Base-by-base conservation (phyloP, 2,329 filamentous ascomycete species). In the Helotiales sp. region DNA sequence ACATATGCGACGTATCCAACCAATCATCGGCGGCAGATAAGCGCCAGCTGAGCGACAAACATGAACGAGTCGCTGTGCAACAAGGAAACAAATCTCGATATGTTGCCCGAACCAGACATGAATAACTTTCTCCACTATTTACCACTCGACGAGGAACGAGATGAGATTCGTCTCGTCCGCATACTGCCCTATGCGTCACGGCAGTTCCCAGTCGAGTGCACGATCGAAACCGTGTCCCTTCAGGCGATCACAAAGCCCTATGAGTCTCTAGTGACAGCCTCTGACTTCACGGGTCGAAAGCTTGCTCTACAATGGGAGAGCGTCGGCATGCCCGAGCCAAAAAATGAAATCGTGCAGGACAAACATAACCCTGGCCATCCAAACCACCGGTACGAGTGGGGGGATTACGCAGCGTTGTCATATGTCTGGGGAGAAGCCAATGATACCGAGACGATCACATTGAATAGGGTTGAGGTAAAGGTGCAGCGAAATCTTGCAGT, bases 341-440 rank as follows among this genome's bases (percentile, higher is more conserved):
- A 20, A 15, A 50, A 50, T 26, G 47, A 50, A 22, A 50, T 50
- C 26, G 20, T 28, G 26, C 15, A 40, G 26, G 50, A 62, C 22
- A 61, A 32, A 22, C 22, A 68, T n/a, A 58, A 50, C 11, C 26
- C 22, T 22, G 43, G n/a, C 13, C 50, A 55, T 22, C 8, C 61
- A 32, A 37, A 20, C 32, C 45, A 63, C 24, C 57, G 65, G 1
- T 69, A 63, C 26, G 52, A 0, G 0, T 71, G 69, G 69, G 69
- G 69, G 6, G 68, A 71, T 40, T 79, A 78, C 47, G 64, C 71
- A 26, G 77, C 78, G 1, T 62, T 80, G 0, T 80, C 78, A 0
- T 79, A 80, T 66, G 74, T 75, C 0, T 79, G 78, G 78, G 78
- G 78, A 0, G 73, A 78, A 50, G 13, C 22, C 8, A 32, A 11